Base-by-base conservation (phyloP, 352 stramenopile genomes). In the Phytopythium litorale region DNA sequence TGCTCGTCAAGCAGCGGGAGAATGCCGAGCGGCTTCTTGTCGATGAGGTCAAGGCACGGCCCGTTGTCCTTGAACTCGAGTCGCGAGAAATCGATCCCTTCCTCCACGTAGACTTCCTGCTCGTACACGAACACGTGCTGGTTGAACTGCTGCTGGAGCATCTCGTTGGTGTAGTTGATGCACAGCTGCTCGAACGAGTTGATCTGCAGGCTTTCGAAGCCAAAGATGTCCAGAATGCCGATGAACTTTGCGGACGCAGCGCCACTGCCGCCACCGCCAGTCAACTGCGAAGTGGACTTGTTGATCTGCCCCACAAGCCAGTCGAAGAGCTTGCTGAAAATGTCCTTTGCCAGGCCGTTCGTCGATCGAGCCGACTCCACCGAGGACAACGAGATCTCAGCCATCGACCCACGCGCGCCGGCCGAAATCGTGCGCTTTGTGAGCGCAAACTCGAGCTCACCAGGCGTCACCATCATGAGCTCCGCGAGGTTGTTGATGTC, bases 91-190 rank as follows among this genome's bases (percentile, higher is more conserved):
- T 97, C 81, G 51, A 98, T 97, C 19, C 92, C 92, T 88, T 99
- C 97, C 55, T 96, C 89, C 61, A 98, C 89, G 73, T 99, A 99
- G 52, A 98, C 91, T 53, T 98, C 83, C 65, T 99, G 96, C 67
- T 99, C 97, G 58, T 98, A 92, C 66, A 98, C 97, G 61, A 99
- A 98, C 6, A 98, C 96, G 81, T 98, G 91, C 73, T 98, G 89
- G 75, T 98, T 98, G 72, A 96, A 97, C 63, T 96, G 87, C 64
- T 96, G 88, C 72, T 98, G 94, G 9, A 98, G 74, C 91, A 98
- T 98, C 68, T 98, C 94, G 69, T 98, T 98, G 49, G 89, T 97
- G 72, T 97, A 98, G 76, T 98, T 98, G 74, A 98, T 98, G 67
- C 94, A 98, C 13, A 98, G 77, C 64, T 99, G 96, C 74, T 98